Evolutionary conservation across 2,329 filamentous ascomycete species (phyloP).

Genomic region (Colletotrichum plurivorum): DNA sequence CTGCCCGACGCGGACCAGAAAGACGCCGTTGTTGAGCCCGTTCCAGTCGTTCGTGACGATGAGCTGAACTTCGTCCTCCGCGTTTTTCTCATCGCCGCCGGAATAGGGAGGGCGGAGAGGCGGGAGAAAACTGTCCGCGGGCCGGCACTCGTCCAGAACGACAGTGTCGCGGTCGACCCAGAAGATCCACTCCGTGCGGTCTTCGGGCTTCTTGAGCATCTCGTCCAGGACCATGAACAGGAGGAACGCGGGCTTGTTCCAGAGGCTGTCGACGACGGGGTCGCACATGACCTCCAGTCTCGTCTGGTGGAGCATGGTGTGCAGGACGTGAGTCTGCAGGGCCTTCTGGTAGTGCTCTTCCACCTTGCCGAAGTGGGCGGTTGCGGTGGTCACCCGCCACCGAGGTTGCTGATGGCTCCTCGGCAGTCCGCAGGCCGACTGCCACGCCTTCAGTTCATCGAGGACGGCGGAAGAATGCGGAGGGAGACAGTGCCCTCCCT

Average conservation of each 20-base stretch:
- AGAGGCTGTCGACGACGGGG: conserved; percentile 48
- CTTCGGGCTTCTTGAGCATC: conserved; percentile 36
- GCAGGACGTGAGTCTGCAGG: conserved; percentile 51
- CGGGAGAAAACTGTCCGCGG: conserved; percentile 33
- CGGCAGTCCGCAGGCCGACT: no score
- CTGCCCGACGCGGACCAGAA: conserved; percentile 38
- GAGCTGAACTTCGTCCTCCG: conserved; percentile 21
- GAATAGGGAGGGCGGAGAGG: conserved; percentile 28
- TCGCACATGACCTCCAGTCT: conserved; percentile 51
- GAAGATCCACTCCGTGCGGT: conserved; percentile 41
- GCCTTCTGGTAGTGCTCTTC: conserved; percentile 43
- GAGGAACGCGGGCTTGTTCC: conserved; percentile 57
- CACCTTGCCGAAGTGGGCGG: conserved; percentile 28
- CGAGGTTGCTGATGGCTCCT: no score
- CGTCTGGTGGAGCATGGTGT: conserved; percentile 50
- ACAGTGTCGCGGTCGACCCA: conserved; percentile 45
- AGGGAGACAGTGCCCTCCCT: no score
- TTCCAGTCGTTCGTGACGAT: conserved; percentile 40
- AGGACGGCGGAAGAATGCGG: no score
- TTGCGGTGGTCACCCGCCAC: conserved; percentile 30
- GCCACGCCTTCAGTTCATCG: no score
- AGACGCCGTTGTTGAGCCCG: conserved; percentile 43
- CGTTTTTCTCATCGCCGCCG: neutral
- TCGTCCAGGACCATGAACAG: conserved; percentile 47
- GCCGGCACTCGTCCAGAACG: conserved; percentile 41